Evolutionary conservation across 768 basidiomycete species (phyloP).

Genomic region (Amanita thiersii): DNA sequence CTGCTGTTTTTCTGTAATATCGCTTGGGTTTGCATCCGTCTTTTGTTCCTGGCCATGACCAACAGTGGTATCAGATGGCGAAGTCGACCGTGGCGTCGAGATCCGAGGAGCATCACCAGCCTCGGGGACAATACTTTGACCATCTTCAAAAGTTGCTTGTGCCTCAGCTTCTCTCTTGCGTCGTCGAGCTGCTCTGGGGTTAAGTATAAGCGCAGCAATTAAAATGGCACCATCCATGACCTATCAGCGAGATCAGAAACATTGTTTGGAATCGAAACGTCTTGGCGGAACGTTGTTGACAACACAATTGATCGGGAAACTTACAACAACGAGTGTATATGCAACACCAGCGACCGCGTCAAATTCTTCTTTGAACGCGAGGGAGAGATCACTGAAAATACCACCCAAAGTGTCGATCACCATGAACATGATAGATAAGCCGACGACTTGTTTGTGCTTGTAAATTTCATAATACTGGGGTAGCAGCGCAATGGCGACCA

Average conservation of each 20-base stretch:
- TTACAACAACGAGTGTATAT: conserved; percentile 56
- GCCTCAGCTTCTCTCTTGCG: conserved; percentile 16
- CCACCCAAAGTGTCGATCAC: conserved; percentile 62
- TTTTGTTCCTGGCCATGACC: background rate
- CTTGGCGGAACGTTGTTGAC: background rate
- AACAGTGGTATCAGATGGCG: background rate
- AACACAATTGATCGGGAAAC: conserved; percentile 13
- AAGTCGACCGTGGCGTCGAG: background rate
- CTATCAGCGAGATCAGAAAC: conserved; percentile 21
- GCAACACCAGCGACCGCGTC: conserved; percentile 56
- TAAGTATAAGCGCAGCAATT: conserved; percentile 54
- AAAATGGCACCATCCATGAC: conserved; percentile 56
- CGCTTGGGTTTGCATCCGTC: background rate
- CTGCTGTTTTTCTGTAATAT: background rate
- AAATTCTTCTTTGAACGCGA: conserved; percentile 57
- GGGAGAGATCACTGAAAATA: conserved; percentile 60
- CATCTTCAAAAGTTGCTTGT: background rate
- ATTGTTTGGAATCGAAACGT: background rate
- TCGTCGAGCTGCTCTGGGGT: conserved; percentile 43
- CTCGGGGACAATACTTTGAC: background rate
- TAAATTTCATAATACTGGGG: conserved; percentile 77
- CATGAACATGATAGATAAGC: conserved; percentile 67
- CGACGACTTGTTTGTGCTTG: conserved; percentile 50
- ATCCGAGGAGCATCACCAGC: background rate
- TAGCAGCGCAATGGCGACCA: conserved; percentile 41